A percentile compares a stretch with the other conserved stretches of the same genome.
These are phyloP conservation scores for Shiraia bambusicola DNA, from an alignment of 2,329 filamentous ascomycete species.

Conservation along the genomic window DNA sequence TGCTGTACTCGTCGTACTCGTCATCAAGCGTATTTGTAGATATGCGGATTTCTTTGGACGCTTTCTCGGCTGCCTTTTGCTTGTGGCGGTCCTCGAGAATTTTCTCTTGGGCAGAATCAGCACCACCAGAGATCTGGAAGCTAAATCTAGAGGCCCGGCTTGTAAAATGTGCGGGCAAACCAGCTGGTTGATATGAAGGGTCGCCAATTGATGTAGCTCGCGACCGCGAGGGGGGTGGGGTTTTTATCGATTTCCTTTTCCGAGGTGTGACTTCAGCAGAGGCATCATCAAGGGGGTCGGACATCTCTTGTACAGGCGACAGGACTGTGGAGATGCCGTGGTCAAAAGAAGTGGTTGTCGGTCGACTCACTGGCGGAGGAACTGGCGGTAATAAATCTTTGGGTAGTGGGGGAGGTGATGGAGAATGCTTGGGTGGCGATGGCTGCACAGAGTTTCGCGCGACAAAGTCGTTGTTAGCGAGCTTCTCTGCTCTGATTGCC, in stretches of 20 bases:
- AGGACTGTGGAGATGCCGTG: conserved; percentile 30
- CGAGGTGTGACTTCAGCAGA: conserved; percentile 31
- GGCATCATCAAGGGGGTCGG: conserved; percentile 27
- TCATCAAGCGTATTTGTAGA: conserved; percentile 42
- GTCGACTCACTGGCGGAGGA: conserved; percentile 3
- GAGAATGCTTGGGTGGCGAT: conserved; percentile 25
- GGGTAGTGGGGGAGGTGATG: conserved; percentile 12
- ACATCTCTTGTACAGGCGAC: conserved; percentile 39
- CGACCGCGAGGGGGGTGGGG: conserved; percentile 38
- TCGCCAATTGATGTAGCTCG: conserved; percentile 42
- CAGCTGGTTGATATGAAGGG: conserved; percentile 38
- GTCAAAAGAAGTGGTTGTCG: conserved; percentile 4
- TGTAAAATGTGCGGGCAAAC: conserved; percentile 47
- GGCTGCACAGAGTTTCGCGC: conserved; percentile 45
- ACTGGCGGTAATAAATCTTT: conserved; percentile 18
- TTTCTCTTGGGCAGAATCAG: conserved; percentile 66
- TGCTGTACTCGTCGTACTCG: conserved; percentile 42
- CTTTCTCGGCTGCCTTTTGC: conserved; percentile 64
- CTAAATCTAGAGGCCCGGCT: conserved; percentile 79
- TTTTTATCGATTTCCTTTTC: conserved; percentile 40
- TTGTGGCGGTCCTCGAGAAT: conserved; percentile 72
- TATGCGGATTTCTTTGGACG: conserved; percentile 43
- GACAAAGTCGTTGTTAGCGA: conserved; percentile 53
- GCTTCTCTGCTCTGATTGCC: conserved; percentile 49
- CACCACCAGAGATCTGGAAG: conserved; percentile 75